A percentile compares a stretch with the other conserved stretches of the same genome.
Conservation (phyloP, 1,284 basidiomycete genomes). For the Melanopsichium pennsylvanicum region DNA sequence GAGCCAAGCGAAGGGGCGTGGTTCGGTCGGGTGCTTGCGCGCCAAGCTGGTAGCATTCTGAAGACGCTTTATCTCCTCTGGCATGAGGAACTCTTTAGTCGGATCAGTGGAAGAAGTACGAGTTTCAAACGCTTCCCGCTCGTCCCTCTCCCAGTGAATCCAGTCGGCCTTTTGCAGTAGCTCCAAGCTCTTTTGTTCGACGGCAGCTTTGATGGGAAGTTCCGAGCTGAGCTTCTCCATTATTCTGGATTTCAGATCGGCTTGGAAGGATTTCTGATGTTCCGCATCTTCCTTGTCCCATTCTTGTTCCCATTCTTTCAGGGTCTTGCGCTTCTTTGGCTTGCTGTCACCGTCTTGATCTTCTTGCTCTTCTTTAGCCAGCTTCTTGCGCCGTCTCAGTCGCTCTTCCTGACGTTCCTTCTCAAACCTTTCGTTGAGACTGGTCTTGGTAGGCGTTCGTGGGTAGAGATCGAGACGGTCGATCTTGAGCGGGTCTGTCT, state of each 20-base stretch:
- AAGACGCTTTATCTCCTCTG: constrained; percentile 9
- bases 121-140: constrained; percentile 25
- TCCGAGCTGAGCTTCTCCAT: constrained; percentile 25
- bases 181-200: constrained; percentile 21
- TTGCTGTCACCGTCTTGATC: background rate
- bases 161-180: constrained; percentile 25
- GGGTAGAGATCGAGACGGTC: constrained; percentile 30
- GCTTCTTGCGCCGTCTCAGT: constrained; percentile 1
- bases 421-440: constrained; percentile 27
- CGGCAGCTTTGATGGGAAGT: constrained; percentile 12
- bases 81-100: background rate
- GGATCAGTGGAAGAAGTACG: constrained; percentile 6
- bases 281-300: background rate
- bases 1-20: constrained; percentile 23
- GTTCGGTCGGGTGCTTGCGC: constrained; percentile 16
- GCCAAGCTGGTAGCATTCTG: background rate
- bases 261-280: background rate
- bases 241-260: constrained; percentile 15
- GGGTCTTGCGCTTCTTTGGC: constrained; percentile 1
- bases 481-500: constrained; percentile 11
- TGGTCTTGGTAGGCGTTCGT: constrained; percentile 18
- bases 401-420: constrained; percentile 8
- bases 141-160: constrained; percentile 29
- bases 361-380: background rate
- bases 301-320: constrained; percentile 14